These are phyloP conservation scores for Babesia ovis DNA, from an alignment of 169 alveolate genomes.

Conservation along the genomic window DNA sequence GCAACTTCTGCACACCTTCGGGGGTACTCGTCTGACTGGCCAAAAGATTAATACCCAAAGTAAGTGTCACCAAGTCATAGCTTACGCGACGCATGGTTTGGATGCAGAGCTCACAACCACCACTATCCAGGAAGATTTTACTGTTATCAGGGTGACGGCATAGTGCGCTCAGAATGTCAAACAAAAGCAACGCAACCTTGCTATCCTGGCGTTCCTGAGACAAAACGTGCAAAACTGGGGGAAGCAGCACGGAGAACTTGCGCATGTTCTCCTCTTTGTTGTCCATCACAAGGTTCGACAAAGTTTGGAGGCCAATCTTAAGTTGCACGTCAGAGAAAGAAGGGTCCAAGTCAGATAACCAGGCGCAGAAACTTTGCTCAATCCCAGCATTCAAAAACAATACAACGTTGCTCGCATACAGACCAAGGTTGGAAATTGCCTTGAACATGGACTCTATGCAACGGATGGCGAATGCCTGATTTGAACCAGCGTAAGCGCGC, in stretches of 20 bases:
- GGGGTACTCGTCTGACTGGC: slow-evolving; percentile 79
- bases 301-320: slow-evolving; percentile 85
- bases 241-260: slow-evolving; percentile 81
- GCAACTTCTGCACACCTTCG: slow-evolving; percentile 78
- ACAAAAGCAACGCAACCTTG: slow-evolving; percentile 78
- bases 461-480: slow-evolving; percentile 79
- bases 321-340: slow-evolving; percentile 52
- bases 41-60: slow-evolving; percentile 84
- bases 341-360: slow-evolving; percentile 69
- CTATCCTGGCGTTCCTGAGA: slow-evolving; percentile 81
- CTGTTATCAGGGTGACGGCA: slow-evolving; percentile 84
- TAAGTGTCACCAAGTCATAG: slow-evolving; percentile 81
- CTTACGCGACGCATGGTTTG: slow-evolving; percentile 80
- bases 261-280: slow-evolving; percentile 83
- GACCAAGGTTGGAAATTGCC: slow-evolving; percentile 85
- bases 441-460: slow-evolving; percentile 85
- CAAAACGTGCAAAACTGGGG: slow-evolving; percentile 76
- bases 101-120: slow-evolving; percentile 80
- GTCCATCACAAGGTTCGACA: slow-evolving; percentile 87
- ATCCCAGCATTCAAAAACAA: slow-evolving; percentile 75
- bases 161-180: slow-evolving; percentile 84
- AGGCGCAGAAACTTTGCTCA: slow-evolving; percentile 74
- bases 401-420: slow-evolving; percentile 82
- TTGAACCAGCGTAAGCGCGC: slow-evolving; percentile 76
- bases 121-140: slow-evolving; percentile 72